Conservation (phyloP, 257 asterid species). For the Leptodermis oblonga region DNA sequence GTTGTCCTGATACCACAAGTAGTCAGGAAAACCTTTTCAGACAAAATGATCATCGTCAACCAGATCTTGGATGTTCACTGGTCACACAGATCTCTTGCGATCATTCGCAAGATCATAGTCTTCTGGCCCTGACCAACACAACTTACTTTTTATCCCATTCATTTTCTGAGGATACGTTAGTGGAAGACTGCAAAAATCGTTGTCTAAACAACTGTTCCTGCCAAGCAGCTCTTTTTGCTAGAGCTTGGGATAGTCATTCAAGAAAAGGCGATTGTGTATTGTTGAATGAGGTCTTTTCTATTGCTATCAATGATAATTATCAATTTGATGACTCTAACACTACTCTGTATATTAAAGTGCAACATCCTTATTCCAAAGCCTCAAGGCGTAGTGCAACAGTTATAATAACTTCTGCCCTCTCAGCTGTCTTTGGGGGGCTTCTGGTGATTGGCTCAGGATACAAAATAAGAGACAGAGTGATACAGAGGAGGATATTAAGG, state of each 20-base stretch:
- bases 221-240: constrained; percentile 18
- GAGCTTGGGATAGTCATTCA: no score
- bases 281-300: constrained; percentile 17
- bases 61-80: no score
- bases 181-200: constrained; percentile 11
- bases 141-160: no score
- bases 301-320: constrained; percentile 3
- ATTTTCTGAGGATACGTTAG: neutral
- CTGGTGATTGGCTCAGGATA: neutral
- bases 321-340: neutral
- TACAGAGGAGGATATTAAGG: constrained; percentile 6
- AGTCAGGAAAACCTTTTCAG: no score
- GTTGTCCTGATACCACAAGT: no score
- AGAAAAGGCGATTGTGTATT: constrained; percentile 2
- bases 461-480: neutral
- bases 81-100: no score
- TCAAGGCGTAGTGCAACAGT: neutral
- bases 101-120: no score
- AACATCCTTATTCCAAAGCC: no score
- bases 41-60: no score
- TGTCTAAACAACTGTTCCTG: constrained; percentile 22
- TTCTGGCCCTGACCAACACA: no score
- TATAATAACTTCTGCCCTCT: neutral
- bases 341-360: neutral
- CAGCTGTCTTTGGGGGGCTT: neutral